Percentiles rank a stretch among this genome's conserved stretches.
Conservation (phyloP, 1,139 yeast species). For the Hemisphaericaspora subhashii region DNA sequence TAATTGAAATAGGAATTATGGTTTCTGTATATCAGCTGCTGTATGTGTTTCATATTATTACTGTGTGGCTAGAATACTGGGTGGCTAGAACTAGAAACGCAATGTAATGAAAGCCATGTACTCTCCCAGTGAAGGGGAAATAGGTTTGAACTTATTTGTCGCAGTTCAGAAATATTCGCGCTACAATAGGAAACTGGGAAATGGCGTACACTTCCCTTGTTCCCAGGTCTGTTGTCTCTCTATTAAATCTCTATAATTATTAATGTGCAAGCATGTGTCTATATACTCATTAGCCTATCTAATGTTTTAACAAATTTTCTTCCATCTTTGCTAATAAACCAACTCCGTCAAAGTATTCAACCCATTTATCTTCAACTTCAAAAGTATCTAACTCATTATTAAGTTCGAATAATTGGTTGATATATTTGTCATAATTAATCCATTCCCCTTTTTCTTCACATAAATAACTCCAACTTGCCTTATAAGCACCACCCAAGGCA, state of each 20-base stretch:
- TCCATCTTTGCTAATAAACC: conserved; percentile 55
- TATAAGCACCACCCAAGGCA: conserved; percentile 92
- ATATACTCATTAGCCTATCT: background rate
- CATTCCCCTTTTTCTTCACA: conserved; percentile 38
- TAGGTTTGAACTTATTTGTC: too few relatives aligned
- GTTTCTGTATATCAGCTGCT: too few relatives aligned
- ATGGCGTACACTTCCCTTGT: background rate
- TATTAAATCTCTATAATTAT: background rate
- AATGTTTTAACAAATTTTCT: conserved; percentile 19
- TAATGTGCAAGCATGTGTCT: background rate
- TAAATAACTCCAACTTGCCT: conserved; percentile 70
- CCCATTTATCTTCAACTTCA: conserved; percentile 45
- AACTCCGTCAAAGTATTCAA: conserved; percentile 48
- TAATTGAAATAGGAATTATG: too few relatives aligned
- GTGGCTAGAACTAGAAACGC: too few relatives aligned
- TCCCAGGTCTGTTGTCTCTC: background rate
- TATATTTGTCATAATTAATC: conserved; percentile 44
- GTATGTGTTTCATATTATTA: too few relatives aligned
- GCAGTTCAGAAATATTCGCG: too few relatives aligned
- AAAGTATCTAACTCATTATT: conserved; percentile 45
- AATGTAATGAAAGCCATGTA: too few relatives aligned
- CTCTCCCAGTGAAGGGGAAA: too few relatives aligned
- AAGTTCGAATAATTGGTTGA: conserved; percentile 44
- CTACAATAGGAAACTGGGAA: too few relatives aligned
- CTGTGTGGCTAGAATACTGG: too few relatives aligned